Conservation (phyloP, 108 stramenopile species). For the Schizochytrium sp. region DNA sequence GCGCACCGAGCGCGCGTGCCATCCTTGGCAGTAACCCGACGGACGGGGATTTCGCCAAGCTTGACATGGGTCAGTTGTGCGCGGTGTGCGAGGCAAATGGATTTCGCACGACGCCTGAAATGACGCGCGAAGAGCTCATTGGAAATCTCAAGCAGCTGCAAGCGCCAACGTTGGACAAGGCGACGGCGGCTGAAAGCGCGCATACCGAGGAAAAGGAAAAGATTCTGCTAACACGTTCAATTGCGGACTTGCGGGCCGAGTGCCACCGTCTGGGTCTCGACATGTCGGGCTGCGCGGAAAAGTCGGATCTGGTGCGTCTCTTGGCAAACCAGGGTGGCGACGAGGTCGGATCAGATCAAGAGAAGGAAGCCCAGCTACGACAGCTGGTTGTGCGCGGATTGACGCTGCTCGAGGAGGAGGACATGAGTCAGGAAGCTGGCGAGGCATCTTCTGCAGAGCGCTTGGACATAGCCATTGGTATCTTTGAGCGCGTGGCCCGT, state of each 20-base stretch:
- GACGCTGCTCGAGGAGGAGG: neutral
- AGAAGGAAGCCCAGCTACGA: neutral
- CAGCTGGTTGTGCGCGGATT: neutral
- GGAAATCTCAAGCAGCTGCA: neutral
- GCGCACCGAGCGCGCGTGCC: neutral
- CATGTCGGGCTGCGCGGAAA: neutral
- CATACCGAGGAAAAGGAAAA: neutral
- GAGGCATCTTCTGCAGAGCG: neutral
- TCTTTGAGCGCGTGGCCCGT: slow-evolving; percentile 8
- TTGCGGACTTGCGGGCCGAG: neutral
- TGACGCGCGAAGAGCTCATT: neutral
- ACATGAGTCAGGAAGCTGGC: neutral
- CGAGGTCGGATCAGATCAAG: neutral
- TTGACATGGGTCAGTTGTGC: neutral
- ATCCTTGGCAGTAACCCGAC: neutral
- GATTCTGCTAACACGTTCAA: neutral
- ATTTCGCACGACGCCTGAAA: neutral
- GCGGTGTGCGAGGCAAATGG: neutral
- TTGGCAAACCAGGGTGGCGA: neutral
- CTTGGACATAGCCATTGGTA: neutral
- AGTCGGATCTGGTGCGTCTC: neutral
- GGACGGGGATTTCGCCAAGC: neutral
- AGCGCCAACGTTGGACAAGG: neutral
- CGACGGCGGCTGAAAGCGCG: neutral
- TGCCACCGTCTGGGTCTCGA: neutral